These are phyloP conservation scores for Gossypium davidsonii DNA, from an alignment of 441 rosid genomes.

Conservation along the genomic window DNA sequence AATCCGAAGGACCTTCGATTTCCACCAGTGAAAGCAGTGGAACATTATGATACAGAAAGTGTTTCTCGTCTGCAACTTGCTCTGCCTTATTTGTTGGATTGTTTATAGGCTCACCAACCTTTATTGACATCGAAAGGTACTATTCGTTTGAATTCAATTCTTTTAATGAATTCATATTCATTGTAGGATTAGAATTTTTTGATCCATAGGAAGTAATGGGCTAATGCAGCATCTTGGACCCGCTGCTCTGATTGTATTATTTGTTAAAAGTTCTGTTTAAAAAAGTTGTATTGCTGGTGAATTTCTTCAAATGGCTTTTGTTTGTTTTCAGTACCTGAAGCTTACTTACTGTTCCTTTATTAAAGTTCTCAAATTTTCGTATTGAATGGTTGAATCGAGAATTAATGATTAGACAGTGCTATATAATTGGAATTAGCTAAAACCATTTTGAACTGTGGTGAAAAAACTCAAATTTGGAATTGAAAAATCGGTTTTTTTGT, in stretches of 20 bases:
- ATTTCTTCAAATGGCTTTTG: too few species aligned
- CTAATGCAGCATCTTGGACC: slow-evolving; percentile 14
- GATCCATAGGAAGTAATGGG: slow-evolving; percentile 11
- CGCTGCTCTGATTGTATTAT: background rate
- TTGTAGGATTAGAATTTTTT: slow-evolving; percentile 6
- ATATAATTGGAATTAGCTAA: too few species aligned
- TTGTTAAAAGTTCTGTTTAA: slow-evolving; percentile 9
- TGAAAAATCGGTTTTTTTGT: too few species aligned
- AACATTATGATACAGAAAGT: slow-evolving; percentile 32
- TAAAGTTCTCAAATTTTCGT: too few species aligned
- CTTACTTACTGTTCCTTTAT: too few species aligned
- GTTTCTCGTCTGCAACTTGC: slow-evolving; percentile 10
- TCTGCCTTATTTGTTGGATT: slow-evolving; percentile 26
- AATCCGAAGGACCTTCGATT: slow-evolving; percentile 61
- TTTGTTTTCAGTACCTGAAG: too few species aligned
- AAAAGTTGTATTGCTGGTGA: background rate
- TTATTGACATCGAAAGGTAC: slow-evolving; percentile 30
- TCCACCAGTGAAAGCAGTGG: slow-evolving; percentile 78
- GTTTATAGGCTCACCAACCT: slow-evolving; percentile 47
- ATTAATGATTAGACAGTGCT: too few species aligned
- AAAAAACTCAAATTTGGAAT: too few species aligned
- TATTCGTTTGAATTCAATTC: slow-evolving; percentile 26
- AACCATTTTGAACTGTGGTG: too few species aligned
- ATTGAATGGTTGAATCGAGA: too few species aligned
- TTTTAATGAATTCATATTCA: slow-evolving; percentile 15